Evolutionary conservation across 2,329 filamentous ascomycete species (phyloP).

Genomic region (Penicillium corylophilum): DNA sequence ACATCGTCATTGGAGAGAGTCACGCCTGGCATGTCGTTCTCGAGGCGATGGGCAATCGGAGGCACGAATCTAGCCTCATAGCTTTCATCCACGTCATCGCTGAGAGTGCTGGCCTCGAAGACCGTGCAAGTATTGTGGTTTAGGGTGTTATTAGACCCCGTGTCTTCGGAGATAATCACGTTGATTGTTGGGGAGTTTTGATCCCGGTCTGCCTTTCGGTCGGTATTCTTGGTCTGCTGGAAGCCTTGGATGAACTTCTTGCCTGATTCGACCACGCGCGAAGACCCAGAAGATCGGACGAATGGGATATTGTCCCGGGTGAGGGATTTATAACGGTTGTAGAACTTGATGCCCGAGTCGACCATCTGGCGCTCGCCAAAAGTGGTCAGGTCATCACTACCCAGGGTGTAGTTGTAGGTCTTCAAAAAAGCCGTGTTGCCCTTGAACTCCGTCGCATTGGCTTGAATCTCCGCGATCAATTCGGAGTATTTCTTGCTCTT

Average conservation of each 20-base stretch:
- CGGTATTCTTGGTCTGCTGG: slow-evolving; percentile 53
- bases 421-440: slow-evolving; percentile 68
- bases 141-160: slow-evolving; percentile 75
- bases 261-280: slow-evolving; percentile 72
- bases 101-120: slow-evolving; percentile 61
- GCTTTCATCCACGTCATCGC: slow-evolving; percentile 49
- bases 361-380: slow-evolving; percentile 70
- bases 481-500: slow-evolving; percentile 66
- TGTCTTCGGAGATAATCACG: slow-evolving; percentile 66
- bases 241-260: slow-evolving; percentile 74
- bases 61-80: slow-evolving; percentile 67
- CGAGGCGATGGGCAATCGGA: slow-evolving; percentile 67
- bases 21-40: slow-evolving; percentile 65
- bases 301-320: slow-evolving; percentile 63
- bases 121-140: slow-evolving; percentile 68
- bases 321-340: slow-evolving; percentile 67
- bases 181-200: slow-evolving; percentile 58
- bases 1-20: slow-evolving; percentile 64
- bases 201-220: slow-evolving; percentile 41
- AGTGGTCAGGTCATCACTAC: slow-evolving; percentile 65
- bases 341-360: slow-evolving; percentile 75
- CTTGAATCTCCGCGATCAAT: slow-evolving; percentile 67
- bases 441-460: slow-evolving; percentile 55
- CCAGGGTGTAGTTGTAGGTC: slow-evolving; percentile 69
- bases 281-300: slow-evolving; percentile 67